Conservation (phyloP, 352 stramenopile species). For the Phytophthora crassamura region DNA sequence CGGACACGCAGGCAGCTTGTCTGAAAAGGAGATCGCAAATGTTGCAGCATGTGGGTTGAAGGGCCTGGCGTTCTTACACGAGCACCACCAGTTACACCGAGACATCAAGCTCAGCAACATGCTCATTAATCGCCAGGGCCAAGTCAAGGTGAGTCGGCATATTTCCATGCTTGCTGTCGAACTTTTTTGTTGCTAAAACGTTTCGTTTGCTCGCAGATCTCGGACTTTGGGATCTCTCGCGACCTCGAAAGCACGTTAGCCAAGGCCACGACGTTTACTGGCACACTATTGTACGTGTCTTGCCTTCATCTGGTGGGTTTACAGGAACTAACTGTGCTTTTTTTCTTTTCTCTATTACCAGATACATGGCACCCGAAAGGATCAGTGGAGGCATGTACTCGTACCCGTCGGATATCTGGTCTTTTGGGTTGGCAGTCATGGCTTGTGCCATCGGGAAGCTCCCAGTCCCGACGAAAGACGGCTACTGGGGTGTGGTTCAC, state of each 20-base stretch:
- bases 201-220: conserved; percentile 55
- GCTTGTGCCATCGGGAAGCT: conserved; percentile 88
- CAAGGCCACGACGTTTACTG: conserved; percentile 91
- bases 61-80: conserved; percentile 90
- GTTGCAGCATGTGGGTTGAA: conserved; percentile 82
- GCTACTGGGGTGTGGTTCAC: conserved; percentile 92
- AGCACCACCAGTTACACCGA: conserved; percentile 91
- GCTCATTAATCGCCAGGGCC: conserved; percentile 86
- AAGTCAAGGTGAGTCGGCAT: conserved; percentile 63
- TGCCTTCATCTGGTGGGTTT: background rate
- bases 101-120: conserved; percentile 97
- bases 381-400: conserved; percentile 93
- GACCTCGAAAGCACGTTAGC: conserved; percentile 87
- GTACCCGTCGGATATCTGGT: conserved; percentile 88
- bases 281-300: conserved; percentile 83
- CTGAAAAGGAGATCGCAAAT: conserved; percentile 82
- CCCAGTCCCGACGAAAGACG: conserved; percentile 82
- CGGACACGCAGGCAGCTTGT: conserved; percentile 32
- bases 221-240: conserved; percentile 85
- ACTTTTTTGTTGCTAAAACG: background rate
- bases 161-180: background rate
- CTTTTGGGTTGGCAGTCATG: conserved; percentile 84
- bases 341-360: conserved; percentile 11
- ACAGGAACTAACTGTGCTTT: conserved; percentile 1
- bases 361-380: conserved; percentile 94